Evolutionary conservation across 108 stramenopile species (phyloP), one percentile per base, ranked within the genome.

Genomic region (Nitzschia sp.): DNA sequence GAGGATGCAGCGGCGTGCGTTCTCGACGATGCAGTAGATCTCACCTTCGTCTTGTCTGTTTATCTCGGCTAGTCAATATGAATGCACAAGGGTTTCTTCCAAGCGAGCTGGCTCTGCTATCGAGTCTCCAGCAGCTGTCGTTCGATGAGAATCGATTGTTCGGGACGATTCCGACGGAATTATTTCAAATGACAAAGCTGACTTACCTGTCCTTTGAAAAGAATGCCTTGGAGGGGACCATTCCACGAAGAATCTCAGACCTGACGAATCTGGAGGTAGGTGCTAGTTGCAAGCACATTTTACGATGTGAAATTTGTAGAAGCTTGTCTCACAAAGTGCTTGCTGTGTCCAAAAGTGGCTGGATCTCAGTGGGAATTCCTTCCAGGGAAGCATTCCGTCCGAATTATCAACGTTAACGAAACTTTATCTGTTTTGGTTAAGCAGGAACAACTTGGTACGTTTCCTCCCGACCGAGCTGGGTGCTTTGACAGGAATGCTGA

Each of bases 301-400:
- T n/a, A n/a, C n/a, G n/a, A n/a, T n/a, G n/a, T n/a, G n/a, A n/a
- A n/a, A n/a, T n/a, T n/a, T n/a, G n/a, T n/a, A n/a, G n/a, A n/a
- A n/a, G n/a, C n/a, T n/a, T n/a, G n/a, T n/a, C n/a, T n/a, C n/a
- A n/a, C n/a, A n/a, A n/a, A n/a, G n/a, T n/a, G n/a, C n/a, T n/a
- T n/a, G n/a, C n/a, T n/a, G n/a, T n/a, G n/a, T n/a, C n/a, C n/a
- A n/a, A n/a, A n/a, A n/a, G n/a, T n/a, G n/a, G n/a, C 21, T 76
- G 27, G 66, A 60, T 57, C 28, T 88, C 54, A 61, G 80, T 55
- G 68, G 76, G 54, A 91, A 88, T 65, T 23, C 65, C 13, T 55
- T 82, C 9, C 46, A 26, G 11, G 84, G 84, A 2, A 64, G 59
- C 0, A 32, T 85, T 29, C 76, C 84, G 13, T 11, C 69, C 1